Evolutionary conservation across 306 rosid species (phyloP).

Genomic region (Begonia peltatifolia): DNA sequence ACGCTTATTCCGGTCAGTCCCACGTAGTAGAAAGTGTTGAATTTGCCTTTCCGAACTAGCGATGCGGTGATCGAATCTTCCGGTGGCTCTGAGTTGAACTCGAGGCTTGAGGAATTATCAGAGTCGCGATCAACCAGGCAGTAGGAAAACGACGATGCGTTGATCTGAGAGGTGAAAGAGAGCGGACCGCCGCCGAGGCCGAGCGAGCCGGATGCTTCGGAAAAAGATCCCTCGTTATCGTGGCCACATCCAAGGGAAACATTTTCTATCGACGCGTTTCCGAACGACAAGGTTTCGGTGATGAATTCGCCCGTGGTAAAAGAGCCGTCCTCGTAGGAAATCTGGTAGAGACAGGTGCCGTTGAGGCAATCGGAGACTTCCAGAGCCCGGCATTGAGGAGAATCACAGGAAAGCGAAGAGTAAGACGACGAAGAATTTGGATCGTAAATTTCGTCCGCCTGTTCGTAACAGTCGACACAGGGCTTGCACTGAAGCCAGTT

Average conservation of each 20-base stretch:
- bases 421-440: conserved; percentile 44
- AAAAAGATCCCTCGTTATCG: conserved; percentile 71
- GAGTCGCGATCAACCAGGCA: conserved; percentile 87
- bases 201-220: conserved; percentile 59
- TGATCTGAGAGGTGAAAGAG: conserved; percentile 52
- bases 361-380: conserved; percentile 30
- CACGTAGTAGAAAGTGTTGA: conserved; percentile 49
- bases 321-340: conserved; percentile 74
- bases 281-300: conserved; percentile 67
- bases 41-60: conserved; percentile 20
- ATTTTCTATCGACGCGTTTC: conserved; percentile 18
- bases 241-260: conserved; percentile 80
- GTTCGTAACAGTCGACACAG: conserved; percentile 74
- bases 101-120: conserved; percentile 49
- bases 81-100: conserved; percentile 64
- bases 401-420: conserved; percentile 31
- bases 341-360: conserved; percentile 58
- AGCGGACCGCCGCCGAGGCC: conserved; percentile 81
- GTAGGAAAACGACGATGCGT: conserved; percentile 64
- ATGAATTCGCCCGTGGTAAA: conserved; percentile 63
- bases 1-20: conserved; percentile 54
- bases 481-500: conserved; percentile 92
- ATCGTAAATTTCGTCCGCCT: conserved; percentile 65
- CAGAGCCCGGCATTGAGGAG: conserved; percentile 37
- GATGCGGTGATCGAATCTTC: conserved; percentile 40